Conservation (phyloP, 176 grass and related monocot species). For the Triticum timopheevii region DNA sequence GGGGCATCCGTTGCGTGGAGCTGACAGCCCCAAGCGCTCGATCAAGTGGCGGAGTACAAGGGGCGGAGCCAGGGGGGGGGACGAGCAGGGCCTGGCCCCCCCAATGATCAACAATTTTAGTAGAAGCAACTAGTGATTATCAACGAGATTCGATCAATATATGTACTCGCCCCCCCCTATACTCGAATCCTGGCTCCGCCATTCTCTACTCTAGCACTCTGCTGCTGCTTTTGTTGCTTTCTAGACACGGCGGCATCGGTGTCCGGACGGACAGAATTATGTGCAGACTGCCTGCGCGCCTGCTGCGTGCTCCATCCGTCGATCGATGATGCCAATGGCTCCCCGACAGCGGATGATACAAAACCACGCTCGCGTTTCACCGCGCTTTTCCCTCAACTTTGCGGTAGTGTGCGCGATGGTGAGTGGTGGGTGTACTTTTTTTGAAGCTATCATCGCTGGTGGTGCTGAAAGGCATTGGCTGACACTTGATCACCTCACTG, state of each 20-base stretch:
- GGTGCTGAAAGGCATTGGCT: conserved; percentile 9
- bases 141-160: no score
- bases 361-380: conserved; percentile 11
- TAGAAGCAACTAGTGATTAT: no score
- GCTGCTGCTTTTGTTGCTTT: conserved; percentile 30
- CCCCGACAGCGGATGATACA: conserved; percentile 36
- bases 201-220: not conserved
- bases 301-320: not conserved
- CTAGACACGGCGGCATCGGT: conserved; percentile 33
- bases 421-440: not conserved
- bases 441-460: not conserved
- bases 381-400: conserved; percentile 1
- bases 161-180: no score
- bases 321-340: conserved; percentile 22
- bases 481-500: not conserved
- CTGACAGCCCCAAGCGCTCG: not conserved
- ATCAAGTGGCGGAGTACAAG: not conserved
- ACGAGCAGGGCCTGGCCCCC: no score
- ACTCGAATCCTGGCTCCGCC: no score
- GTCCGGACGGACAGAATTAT: conserved; percentile 22
- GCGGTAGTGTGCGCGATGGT: not conserved
- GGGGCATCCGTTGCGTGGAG: not conserved
- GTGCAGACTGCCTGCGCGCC: not conserved
- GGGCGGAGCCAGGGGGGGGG: no score
- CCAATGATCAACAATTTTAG: no score